Base-by-base conservation (phyloP, 2,329 filamentous ascomycete species). In the Fusarium mangiferae region DNA sequence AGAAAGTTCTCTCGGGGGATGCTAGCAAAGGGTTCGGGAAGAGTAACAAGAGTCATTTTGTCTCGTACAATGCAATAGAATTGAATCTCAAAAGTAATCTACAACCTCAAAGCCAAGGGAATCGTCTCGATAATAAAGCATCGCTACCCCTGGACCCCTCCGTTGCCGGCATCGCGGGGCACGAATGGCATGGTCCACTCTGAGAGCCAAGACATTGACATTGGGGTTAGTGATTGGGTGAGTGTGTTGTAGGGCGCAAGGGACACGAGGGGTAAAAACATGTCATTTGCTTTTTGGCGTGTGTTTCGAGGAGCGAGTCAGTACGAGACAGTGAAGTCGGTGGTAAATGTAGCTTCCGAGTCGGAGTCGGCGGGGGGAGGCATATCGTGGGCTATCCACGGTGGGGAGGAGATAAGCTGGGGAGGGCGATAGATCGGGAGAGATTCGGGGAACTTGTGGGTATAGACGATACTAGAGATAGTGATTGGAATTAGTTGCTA, bases 1-100 rank as follows among this genome's bases (percentile, higher is more conserved):
- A 92, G 88, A 75, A 93, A 87, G 15, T 84, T 80, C 74, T 89
- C 83, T 67, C 89, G 86, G 18, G 90, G 90, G 76, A 93, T 93
- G 78, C 86, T 86, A 61, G 88, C 87, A 77, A 92, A 92, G 26
- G 89, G 88, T 62, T 89, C 85, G 13, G 90, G 90, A 45, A 92
- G 87, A n/a, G 75, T 78, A 66, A 88, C 57, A 39, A 56, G 63
- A 17, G 77, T 73, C 81, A 82, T 82, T 68, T 54, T 74, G 58
- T 17, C 33, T 36, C 5, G 9, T 36, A 51, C n/a, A 35, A 20
- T 48, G 11, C 10, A 52, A 46, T 24, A 22, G 36, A 38, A 44
- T 22, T 39, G 26, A 22, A 30, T 15, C 17, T 22, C 28, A 45
- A 42, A 28, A n/a, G 30, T 20, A 15, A 33, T 41, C 26, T n/a